These are phyloP conservation scores for Debaryomycetaceae sp. DNA, from an alignment of 1,139 yeast genomes.

Conservation along the genomic window DNA sequence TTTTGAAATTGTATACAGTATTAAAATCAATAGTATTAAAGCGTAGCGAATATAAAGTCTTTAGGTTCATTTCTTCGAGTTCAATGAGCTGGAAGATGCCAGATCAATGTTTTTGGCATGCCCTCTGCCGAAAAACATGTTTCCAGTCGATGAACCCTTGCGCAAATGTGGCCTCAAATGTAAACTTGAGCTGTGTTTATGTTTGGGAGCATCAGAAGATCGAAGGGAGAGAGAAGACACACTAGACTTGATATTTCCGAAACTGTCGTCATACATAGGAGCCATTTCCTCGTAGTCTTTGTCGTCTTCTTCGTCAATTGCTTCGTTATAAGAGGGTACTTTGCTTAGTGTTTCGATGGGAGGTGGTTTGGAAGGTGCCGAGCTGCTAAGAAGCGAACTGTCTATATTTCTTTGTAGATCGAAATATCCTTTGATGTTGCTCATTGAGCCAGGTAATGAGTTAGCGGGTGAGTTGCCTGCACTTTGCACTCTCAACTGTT, in stretches of 20 bases:
- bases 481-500: constrained; percentile 30
- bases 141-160: neutral
- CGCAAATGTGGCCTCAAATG: neutral
- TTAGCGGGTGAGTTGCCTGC: neutral
- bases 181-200: neutral
- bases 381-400: constrained; percentile 1
- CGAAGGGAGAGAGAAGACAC: constrained; percentile 1
- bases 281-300: constrained; percentile 27
- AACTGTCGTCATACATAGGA: constrained; percentile 23
- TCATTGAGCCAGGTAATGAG: constrained; percentile 16
- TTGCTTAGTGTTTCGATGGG: constrained; percentile 19
- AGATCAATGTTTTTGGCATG: neutral
- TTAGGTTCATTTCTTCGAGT: neutral
- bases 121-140: neutral
- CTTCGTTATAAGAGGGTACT: constrained; percentile 37
- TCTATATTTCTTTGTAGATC: constrained; percentile 18
- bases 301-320: constrained; percentile 29
- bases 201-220: neutral
- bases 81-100: neutral
- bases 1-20: neutral
- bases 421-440: constrained; percentile 23
- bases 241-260: constrained; percentile 2
- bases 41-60: neutral
- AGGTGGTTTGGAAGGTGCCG: constrained; percentile 6
- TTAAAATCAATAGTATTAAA: neutral